Evolutionary conservation across 1,284 basidiomycete species (phyloP), one percentile per base, ranked within the genome.

Genomic region (Meripilus lineatus): DNA sequence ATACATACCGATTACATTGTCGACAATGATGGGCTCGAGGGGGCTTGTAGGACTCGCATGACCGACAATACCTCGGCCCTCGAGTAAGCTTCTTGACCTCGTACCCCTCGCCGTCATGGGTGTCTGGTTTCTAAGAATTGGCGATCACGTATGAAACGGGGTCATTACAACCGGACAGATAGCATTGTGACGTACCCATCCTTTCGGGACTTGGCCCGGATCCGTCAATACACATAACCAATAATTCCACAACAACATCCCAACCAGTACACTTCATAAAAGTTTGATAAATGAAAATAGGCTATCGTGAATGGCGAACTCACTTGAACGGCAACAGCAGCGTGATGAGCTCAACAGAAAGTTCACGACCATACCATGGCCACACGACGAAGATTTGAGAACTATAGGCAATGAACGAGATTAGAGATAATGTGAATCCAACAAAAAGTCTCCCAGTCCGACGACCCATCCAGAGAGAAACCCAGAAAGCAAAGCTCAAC

Each of bases 241-340:
- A 63, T 97, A 97, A 63, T 93, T 95, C 83, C 83, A 90, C 26
- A 89, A 76, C 11, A 97, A 62, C 69, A 93, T 71, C 28, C 70
- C 75, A 21, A 94, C 82, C 14, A 93, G 67, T 14, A 80, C 40
- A 59, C 93, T 95, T 53, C 23, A 32, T 3, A 43, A 42, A 14
- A 18, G 11, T 15, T 33, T 15, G 22, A 30, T n/a, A 30, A 25
- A n/a, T n/a, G 14, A 34, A 10, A 33, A 8, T 34, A 5, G n/a
- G 15, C 14, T 26, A 14, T 22, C 23, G 25, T 18, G 13, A 8
- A n/a, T 30, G 23, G 38, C 23, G 4, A 25, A 54, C 87, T 57
- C 60, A 92, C 89, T 97, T 95, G 84, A 96, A 95, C 1, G 93
- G 92, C 1, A 81, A 54, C 8, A 97, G 75, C 5, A 94, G 71